phyloP scores from a whole-genome alignment of 1,284 basidiomycete genomes.

The Ustilago trichophora region DNA sequence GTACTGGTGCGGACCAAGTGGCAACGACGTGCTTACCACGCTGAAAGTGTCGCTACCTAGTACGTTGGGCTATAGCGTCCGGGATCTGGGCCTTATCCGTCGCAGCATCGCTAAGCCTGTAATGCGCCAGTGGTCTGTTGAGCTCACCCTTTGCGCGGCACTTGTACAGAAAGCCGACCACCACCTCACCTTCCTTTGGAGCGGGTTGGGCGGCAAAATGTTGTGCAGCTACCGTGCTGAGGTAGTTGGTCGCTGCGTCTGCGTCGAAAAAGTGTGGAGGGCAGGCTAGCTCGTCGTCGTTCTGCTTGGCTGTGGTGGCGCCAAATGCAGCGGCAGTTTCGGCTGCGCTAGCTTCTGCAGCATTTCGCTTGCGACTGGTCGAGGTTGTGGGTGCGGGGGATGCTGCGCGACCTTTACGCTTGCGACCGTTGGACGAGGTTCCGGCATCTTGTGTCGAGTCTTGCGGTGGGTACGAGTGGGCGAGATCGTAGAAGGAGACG shows the following conservation, averaged over 20 bases:
- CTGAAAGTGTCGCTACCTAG: no score
- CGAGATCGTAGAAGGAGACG: constrained; percentile 53
- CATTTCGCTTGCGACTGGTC: constrained; percentile 27
- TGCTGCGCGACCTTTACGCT: constrained; percentile 27
- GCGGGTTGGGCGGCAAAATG: constrained; percentile 55
- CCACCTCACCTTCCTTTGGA: constrained; percentile 61
- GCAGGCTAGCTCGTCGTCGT: constrained; percentile 45
- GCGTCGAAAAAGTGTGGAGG: constrained; percentile 56
- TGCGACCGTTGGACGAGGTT: constrained; percentile 24
- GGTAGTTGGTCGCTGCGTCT: constrained; percentile 50
- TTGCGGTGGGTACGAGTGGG: constrained; percentile 47
- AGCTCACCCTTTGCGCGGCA: constrained; percentile 55
- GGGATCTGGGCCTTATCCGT: constrained; percentile 13
- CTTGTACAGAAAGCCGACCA: constrained; percentile 60
- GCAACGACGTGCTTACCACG: no score
- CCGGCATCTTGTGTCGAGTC: constrained; percentile 21
- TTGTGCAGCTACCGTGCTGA: constrained; percentile 48
- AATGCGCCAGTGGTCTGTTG: constrained; percentile 40
- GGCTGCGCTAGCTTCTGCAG: constrained; percentile 20
- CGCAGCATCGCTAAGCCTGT: constrained; percentile 28
- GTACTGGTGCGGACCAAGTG: no score
- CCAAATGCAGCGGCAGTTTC: constrained; percentile 20
- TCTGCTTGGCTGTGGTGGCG: constrained; percentile 12
- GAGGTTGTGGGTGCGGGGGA: constrained; percentile 16
- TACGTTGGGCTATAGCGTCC: neutral